These are phyloP conservation scores for Phalaenopsis hybrid DNA, from an alignment of 116 monocot species.

Conservation along the genomic window DNA sequence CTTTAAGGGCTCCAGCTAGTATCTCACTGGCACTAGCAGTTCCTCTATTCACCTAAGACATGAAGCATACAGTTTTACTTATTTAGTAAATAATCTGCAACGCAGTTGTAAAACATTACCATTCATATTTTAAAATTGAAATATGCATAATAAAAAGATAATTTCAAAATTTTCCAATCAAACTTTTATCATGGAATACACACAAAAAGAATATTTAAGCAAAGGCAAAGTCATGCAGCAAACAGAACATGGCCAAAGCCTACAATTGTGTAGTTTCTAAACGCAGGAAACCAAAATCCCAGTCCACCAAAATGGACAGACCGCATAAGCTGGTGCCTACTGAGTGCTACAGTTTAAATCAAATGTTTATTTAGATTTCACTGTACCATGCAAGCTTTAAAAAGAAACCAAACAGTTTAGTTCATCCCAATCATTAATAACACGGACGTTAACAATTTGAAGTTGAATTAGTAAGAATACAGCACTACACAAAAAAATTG, in stretches of 20 bases:
- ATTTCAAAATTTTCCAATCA: constrained; percentile 2
- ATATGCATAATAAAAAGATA: not conserved
- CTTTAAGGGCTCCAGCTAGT: constrained; percentile 94
- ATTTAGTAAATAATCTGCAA: constrained; percentile 1
- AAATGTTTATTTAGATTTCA: not conserved
- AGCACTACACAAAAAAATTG: no score
- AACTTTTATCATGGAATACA: not conserved
- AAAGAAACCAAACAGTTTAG: no score
- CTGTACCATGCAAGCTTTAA: no score
- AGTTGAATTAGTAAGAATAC: no score
- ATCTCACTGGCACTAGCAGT: constrained; percentile 99
- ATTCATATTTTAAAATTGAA: no score
- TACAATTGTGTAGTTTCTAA: not conserved
- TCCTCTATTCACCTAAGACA: constrained; percentile 85
- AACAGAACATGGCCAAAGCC: not conserved
- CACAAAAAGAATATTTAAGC: not conserved
- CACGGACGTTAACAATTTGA: no score
- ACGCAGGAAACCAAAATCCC: not conserved
- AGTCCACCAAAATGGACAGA: not conserved
- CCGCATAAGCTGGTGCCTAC: not conserved
- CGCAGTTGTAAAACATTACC: not conserved
- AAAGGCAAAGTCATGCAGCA: not conserved
- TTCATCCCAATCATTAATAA: no score
- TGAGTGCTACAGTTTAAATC: not conserved
- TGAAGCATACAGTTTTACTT: not conserved